Base-by-base conservation (phyloP, 2,329 filamentous ascomycete genomes). In the Epichloe uncinata region DNA sequence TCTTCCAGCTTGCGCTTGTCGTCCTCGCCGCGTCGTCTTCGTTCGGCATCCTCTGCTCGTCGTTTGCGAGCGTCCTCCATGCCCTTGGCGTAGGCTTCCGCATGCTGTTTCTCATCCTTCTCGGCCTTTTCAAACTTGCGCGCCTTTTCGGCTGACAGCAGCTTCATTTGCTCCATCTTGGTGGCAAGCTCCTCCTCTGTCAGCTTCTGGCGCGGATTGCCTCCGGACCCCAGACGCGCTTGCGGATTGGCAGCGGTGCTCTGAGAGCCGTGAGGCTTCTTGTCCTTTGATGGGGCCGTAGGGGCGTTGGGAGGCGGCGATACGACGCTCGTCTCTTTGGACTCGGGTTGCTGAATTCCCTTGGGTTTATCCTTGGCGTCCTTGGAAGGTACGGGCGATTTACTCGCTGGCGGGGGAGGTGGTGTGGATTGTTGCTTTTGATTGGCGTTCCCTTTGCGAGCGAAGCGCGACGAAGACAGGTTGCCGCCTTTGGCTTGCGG, bases 151-250 rank as follows among this genome's bases (percentile, higher is more conserved):
- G 73, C 76, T 0, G 72, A 70, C 0, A 78, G 61, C 8, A 82
- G 69, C 50, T 78, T 77, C 74, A 80, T 81, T 60, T 75, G 67
- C 56, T 75, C 75, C 73, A 82, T 78, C 60, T 79, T 80, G 52
- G 68, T 73, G 0, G 75, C 69, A 4, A 82, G 71, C 62, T 83
- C 75, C 1, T 67, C 64, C 0, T 82, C 77, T 0, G 78, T 81
- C 30, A 80, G 71, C 63, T 81, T 81, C 22, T 73, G 73, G 11
- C 77, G 75, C 22, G 78, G 77, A 64, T 79, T 80, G 12, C 71
- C 73, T 52, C 78, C 78, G 2, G 76, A 79, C 49, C 68, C 66
- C 9, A 75, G 60, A 9, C 78, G 76, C 8, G 66, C 58, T 42
- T 69, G 64, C 5, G 64, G 62, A 20, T 66, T 68, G 38, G 59